phyloP scores from a whole-genome alignment of 75 land plant species.

The Isoetes taiwanensis region DNA sequence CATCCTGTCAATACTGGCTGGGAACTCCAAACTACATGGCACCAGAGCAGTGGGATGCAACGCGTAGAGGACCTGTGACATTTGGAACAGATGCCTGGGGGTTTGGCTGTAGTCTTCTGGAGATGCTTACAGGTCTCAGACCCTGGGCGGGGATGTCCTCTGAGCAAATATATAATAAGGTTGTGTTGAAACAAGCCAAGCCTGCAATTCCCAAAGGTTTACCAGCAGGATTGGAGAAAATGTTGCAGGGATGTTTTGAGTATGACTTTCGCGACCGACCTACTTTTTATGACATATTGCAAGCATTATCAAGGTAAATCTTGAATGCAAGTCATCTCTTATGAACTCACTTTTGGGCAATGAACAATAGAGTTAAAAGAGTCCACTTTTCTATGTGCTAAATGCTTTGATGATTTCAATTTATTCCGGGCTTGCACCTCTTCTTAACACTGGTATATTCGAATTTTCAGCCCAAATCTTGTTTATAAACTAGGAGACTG shows the following conservation, averaged over 20 bases:
- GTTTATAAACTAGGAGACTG: slow-evolving; percentile 30
- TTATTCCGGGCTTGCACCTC: no score
- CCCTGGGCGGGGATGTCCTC: slow-evolving; percentile 61
- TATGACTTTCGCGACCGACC: slow-evolving; percentile 83
- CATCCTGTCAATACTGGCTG: slow-evolving; percentile 39
- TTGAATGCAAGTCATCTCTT: background rate
- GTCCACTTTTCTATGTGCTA: no score
- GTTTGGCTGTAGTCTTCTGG: slow-evolving; percentile 83
- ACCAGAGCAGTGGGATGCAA: slow-evolving; percentile 93
- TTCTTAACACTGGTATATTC: no score
- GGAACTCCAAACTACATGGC: slow-evolving; percentile 98
- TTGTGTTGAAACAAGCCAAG: slow-evolving; percentile 59
- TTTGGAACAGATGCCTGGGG: slow-evolving; percentile 96
- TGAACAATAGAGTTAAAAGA: background rate
- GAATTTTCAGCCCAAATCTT: slow-evolving; percentile 38
- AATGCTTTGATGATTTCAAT: no score
- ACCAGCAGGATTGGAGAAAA: slow-evolving; percentile 53
- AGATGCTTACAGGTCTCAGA: slow-evolving; percentile 78
- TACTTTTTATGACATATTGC: slow-evolving; percentile 52
- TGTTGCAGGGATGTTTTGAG: slow-evolving; percentile 72
- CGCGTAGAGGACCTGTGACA: slow-evolving; percentile 70
- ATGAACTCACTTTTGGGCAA: background rate
- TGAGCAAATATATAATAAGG: slow-evolving; percentile 58
- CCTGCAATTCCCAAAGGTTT: slow-evolving; percentile 72
- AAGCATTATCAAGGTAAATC: slow-evolving; percentile 54